Evolutionary conservation across 306 rosid genomes (phyloP).

Genomic region (Delonix regia): DNA sequence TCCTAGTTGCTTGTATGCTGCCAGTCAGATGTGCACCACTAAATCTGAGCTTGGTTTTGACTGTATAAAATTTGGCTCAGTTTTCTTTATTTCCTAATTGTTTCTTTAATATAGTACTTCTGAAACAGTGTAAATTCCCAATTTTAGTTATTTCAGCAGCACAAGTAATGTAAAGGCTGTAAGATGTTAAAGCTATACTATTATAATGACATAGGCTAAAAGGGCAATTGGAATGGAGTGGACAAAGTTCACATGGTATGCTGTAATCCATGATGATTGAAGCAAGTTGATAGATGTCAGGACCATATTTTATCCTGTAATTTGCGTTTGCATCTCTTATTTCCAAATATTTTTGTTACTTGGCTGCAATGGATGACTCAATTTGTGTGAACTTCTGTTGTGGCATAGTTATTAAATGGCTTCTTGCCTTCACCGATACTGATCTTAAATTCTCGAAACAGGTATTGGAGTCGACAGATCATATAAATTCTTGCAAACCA

Average conservation of each 20-base stretch:
- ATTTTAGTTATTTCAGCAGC: background rate
- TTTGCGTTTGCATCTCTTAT: background rate
- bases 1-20: conserved; percentile 10
- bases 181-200: background rate
- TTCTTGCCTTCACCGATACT: background rate
- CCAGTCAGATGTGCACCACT: background rate
- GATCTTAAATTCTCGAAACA: conserved; percentile 42
- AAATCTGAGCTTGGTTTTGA: background rate
- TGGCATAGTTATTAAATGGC: background rate
- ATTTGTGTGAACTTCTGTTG: background rate
- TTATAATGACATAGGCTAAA: background rate
- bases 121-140: background rate
- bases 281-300: background rate
- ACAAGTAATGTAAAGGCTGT: background rate
- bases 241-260: background rate
- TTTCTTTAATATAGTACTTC: background rate
- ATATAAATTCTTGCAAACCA: conserved; percentile 94
- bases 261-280: background rate
- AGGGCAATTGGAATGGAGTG: background rate
- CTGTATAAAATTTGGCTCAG: background rate
- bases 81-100: background rate
- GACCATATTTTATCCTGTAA: background rate
- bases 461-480: conserved; percentile 97
- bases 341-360: background rate
- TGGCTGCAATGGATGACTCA: background rate